Evolutionary conservation across 1,139 yeast species (phyloP).

Genomic region (Suhomyces kunorum): DNA sequence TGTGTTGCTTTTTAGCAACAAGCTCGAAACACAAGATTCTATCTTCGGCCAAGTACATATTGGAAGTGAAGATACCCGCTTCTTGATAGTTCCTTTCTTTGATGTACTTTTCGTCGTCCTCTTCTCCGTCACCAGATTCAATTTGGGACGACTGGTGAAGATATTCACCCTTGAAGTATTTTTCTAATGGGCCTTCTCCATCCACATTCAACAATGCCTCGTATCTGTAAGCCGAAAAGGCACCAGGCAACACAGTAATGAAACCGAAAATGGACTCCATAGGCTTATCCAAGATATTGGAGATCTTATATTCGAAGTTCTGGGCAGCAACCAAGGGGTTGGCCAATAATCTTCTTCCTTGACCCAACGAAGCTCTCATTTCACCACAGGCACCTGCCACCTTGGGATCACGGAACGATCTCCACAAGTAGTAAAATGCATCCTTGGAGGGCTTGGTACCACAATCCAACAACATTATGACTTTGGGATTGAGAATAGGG

Average conservation of each 20-base stretch:
- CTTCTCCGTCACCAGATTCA: constrained; percentile 30
- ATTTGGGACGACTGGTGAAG: constrained; percentile 52
- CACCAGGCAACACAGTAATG: constrained; percentile 82
- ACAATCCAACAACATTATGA: constrained; percentile 72
- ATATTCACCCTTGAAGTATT: constrained; percentile 78
- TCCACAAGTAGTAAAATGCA: constrained; percentile 78
- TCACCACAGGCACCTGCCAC: constrained; percentile 94
- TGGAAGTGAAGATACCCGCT: constrained; percentile 73
- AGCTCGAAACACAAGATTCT: constrained; percentile 80
- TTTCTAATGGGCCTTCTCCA: constrained; percentile 72
- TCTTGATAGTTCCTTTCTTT: constrained; percentile 47
- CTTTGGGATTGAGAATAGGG: constrained; percentile 67
- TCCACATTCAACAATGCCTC: constrained; percentile 65
- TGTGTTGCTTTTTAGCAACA: constrained; percentile 64
- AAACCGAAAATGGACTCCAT: constrained; percentile 83
- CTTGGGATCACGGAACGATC: constrained; percentile 65
- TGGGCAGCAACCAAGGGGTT: constrained; percentile 85
- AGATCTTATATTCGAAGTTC: constrained; percentile 80
- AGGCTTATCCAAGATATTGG: constrained; percentile 81
- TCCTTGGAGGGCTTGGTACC: constrained; percentile 77
- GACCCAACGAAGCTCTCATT: constrained; percentile 69
- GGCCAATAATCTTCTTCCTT: constrained; percentile 50
- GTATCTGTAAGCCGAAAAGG: constrained; percentile 81
- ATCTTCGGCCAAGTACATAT: constrained; percentile 86
- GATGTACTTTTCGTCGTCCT: constrained; percentile 46